phyloP scores from a whole-genome alignment of 2,329 filamentous ascomycete species.

The Zymoseptoria ardabiliae region DNA sequence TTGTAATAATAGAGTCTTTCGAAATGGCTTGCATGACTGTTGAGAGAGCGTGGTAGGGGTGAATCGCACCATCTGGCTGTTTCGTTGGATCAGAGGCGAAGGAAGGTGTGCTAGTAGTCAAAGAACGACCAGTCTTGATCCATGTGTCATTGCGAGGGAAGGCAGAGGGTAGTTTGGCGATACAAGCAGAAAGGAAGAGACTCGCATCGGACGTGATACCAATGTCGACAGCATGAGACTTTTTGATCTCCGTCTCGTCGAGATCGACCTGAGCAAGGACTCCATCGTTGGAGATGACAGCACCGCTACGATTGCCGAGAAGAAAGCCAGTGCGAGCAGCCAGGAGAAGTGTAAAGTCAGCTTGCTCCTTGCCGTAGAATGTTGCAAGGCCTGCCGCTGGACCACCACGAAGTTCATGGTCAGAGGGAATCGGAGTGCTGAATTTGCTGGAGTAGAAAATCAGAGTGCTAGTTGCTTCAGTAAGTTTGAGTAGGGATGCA shows the following conservation, averaged over 20 bases:
- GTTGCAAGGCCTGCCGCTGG: constrained; percentile 30
- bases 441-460: constrained; percentile 38
- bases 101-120: constrained; percentile 19
- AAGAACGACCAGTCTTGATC: constrained; percentile 22
- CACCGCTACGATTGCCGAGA: constrained; percentile 11
- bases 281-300: constrained; percentile 31
- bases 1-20: constrained; percentile 30
- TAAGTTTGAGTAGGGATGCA: constrained; percentile 28
- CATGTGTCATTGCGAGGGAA: constrained; percentile 17
- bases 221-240: constrained; percentile 32
- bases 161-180: constrained; percentile 5
- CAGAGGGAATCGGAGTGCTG: constrained; percentile 23
- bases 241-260: constrained; percentile 38
- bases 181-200: constrained; percentile 25
- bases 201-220: constrained; percentile 37
- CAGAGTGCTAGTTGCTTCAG: constrained; percentile 31
- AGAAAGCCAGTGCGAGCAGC: constrained; percentile 20
- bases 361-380: constrained; percentile 27
- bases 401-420: constrained; percentile 32
- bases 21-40: constrained; percentile 33
- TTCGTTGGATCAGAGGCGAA: constrained; percentile 18
- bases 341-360: constrained; percentile 38
- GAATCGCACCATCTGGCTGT: constrained; percentile 29
- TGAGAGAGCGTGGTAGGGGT: constrained; percentile 39
- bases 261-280: constrained; percentile 38